Percentiles rank a stretch among this genome's conserved stretches.
These are phyloP conservation scores for Datisca glomerata DNA, from an alignment of 306 rosid genomes.

Conservation along the genomic window DNA sequence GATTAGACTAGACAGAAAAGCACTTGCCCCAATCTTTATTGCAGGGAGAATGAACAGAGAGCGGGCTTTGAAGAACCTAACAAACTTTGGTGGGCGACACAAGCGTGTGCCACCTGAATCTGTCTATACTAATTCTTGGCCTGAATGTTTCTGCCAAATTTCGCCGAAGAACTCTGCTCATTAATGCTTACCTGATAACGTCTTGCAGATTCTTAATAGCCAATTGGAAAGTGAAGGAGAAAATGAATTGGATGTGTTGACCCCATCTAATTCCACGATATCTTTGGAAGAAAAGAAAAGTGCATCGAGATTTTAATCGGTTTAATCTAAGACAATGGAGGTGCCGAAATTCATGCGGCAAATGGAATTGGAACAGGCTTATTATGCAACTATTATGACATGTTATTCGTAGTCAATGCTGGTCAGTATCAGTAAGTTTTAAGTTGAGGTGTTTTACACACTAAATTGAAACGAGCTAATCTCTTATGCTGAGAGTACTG, in stretches of 20 bases:
- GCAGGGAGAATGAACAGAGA: conserved; percentile 47
- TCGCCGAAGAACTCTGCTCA: conserved; percentile 49
- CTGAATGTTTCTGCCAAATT: conserved; percentile 89
- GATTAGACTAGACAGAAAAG: conserved; percentile 85
- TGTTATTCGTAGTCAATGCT: no score
- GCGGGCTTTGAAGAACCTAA: conserved; percentile 74
- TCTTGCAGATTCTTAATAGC: conserved; percentile 36
- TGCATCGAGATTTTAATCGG: no score
- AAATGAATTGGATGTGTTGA: conserved; percentile 11
- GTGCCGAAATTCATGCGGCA: no score
- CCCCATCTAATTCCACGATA: conserved; percentile 30
- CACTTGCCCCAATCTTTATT: conserved; percentile 86
- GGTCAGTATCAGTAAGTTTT: no score
- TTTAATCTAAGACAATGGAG: no score
- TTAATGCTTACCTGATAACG: conserved; percentile 73
- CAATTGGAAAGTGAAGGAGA: conserved; percentile 35
- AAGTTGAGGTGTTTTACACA: no score
- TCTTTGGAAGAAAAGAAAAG: conserved; percentile 23
- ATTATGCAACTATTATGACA: no score
- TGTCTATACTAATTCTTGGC: conserved; percentile 98
- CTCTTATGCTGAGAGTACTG: no score
- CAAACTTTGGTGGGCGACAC: conserved; percentile 87
- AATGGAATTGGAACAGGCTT: no score
- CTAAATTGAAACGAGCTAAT: no score
- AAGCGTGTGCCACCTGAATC: conserved; percentile 79